A percentile compares a stretch with the other conserved stretches of the same genome.
Evolutionary conservation across 108 stramenopile genomes (phyloP).

Genomic region (Fragilariopsis cylindrus): DNA sequence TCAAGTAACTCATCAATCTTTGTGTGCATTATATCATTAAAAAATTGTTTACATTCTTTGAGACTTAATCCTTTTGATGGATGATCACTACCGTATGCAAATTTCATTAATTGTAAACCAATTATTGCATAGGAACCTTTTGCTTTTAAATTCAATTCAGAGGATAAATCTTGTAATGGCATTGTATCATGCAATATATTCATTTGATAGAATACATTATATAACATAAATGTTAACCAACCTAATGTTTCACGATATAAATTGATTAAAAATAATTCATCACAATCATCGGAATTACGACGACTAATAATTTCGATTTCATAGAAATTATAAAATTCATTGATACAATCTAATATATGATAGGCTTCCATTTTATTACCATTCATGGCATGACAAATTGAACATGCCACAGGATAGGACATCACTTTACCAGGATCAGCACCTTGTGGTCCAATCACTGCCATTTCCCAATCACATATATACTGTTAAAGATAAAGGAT

Average conservation of each 20-base stretch:
- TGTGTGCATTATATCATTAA: no score
- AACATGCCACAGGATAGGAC: conserved; percentile 7
- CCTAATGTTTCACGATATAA: neutral
- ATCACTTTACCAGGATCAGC: conserved; percentile 12
- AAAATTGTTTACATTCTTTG: no score
- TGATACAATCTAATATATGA: conserved; percentile 5
- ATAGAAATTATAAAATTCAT: neutral
- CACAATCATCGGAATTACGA: neutral
- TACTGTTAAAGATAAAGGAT: neutral
- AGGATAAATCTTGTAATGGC: neutral
- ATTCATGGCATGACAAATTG: conserved; percentile 10
- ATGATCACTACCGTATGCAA: neutral
- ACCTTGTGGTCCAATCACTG: conserved; percentile 12
- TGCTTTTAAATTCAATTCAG: neutral
- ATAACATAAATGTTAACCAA: neutral
- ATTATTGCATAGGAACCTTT: neutral
- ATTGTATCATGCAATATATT: neutral
- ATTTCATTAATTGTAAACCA: neutral
- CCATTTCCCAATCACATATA: conserved; percentile 41
- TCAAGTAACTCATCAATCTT: no score
- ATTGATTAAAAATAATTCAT: neutral
- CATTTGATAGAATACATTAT: neutral
- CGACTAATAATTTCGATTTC: neutral
- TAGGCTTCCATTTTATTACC: neutral
- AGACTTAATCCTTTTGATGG: no score